These are phyloP conservation scores for Pseudocohnilembus persalinus DNA, from an alignment of 169 alveolate species.

Conservation along the genomic window DNA sequence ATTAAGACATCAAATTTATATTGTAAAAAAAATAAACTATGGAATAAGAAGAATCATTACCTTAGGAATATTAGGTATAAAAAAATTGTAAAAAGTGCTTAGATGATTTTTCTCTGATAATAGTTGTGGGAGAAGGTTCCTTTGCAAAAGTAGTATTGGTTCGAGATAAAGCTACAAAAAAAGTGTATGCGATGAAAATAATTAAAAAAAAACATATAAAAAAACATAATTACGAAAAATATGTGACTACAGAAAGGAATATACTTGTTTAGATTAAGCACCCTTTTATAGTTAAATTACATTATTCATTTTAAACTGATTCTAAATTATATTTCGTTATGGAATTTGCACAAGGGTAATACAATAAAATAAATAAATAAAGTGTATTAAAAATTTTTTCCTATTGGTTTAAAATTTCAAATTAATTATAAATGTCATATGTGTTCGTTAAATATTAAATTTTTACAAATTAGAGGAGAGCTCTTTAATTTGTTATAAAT, in stretches of 20 bases:
- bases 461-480: constrained; percentile 25
- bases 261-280: constrained; percentile 63
- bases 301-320: constrained; percentile 75
- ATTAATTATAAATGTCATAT: too few species aligned
- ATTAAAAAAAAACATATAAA: constrained; percentile 64
- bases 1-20: too few species aligned
- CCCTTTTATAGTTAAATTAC: constrained; percentile 75
- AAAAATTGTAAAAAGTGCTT: background rate
- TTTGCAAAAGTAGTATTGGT: constrained; percentile 71
- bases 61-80: too few species aligned
- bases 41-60: too few species aligned
- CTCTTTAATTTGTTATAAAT: constrained; percentile 45
- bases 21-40: too few species aligned
- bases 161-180: constrained; percentile 68
- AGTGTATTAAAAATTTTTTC: too few species aligned
- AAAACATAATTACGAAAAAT: constrained; percentile 61
- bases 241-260: constrained; percentile 77
- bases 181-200: constrained; percentile 77
- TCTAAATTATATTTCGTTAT: constrained; percentile 70
- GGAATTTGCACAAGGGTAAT: constrained; percentile 72
- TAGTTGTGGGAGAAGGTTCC: constrained; percentile 61
- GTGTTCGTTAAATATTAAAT: too few species aligned
- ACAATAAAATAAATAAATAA: constrained; percentile 47
- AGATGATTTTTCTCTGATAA: constrained; percentile 43
- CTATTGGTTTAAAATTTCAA: too few species aligned